These are phyloP conservation scores for Sclerotinia glacialis DNA, from an alignment of 2,329 filamentous ascomycete genomes.

Conservation along the genomic window DNA sequence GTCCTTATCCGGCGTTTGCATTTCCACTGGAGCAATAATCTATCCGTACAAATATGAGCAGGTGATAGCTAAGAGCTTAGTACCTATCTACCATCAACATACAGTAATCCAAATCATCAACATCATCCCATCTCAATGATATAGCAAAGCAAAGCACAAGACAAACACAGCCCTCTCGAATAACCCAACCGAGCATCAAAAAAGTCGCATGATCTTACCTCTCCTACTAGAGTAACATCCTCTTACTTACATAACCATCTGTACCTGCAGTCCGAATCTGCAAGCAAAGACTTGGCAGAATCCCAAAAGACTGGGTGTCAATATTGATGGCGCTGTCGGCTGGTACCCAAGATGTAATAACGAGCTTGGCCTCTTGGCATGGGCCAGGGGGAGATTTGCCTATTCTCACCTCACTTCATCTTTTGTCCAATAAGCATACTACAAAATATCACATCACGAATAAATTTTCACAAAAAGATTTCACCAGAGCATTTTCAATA, in stretches of 20 bases:
- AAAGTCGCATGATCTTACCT: too few species aligned
- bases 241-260: not conserved
- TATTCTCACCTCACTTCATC: not conserved
- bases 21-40: not conserved
- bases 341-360: not conserved
- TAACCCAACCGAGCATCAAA: not conserved
- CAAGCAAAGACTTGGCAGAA: not conserved
- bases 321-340: not conserved
- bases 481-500: not conserved
- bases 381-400: not conserved
- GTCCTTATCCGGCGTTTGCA: too few species aligned
- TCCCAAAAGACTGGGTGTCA: not conserved
- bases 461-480: not conserved
- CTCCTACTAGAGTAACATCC: too few species aligned
- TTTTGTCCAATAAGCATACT: not conserved
- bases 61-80: too few species aligned
- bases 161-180: not conserved
- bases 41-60: not conserved
- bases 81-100: not conserved
- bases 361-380: not conserved
- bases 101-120: too few species aligned
- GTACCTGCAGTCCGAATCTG: not conserved
- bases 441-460: not conserved
- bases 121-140: not conserved
- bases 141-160: not conserved